Evolutionary conservation across 768 basidiomycete species (phyloP), one percentile per base, ranked within the genome.

Genomic region (Phlebiopsis gigantea): DNA sequence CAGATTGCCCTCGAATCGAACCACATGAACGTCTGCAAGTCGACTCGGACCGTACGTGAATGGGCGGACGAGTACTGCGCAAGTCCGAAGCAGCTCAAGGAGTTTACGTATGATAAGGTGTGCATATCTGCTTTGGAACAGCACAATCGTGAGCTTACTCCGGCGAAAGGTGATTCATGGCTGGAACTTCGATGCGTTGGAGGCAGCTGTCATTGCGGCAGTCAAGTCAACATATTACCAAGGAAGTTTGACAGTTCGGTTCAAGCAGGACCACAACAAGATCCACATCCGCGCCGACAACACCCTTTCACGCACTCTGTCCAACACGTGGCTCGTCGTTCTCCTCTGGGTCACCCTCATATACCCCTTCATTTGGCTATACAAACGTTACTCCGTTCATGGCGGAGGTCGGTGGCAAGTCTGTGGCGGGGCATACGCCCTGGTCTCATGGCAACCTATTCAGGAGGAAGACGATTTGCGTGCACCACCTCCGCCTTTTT

Each of bases 21-120:
- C 29, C 58, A 59, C 31, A 65, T 63, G 30, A 5, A 61, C 57
- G 61, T 71, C 29, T 56, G 85, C 44, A 75, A 72, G 55, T 85
- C 84, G 2, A 82, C 82, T 15, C 81, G 79, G 71, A 78, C 84
- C 0, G 66, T 91, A 43, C 74, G 87, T 29, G 77, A 86, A 57
- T 93, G 91, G 91, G 89, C 89, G 7, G 88, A 92, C 61, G 84
- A 87, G 55, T 93, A 90, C 63, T 91, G 89, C 57, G 76, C 79
- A 24, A 87, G 85, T 63, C 73, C 68, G 7, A 91, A 86, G 63
- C 68, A 77, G 15, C 72, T 93, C 59, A 93, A 92, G 67, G 90
- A 92, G 69, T 90, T 93, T 65, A 76, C 79, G 5, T 88, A 90
- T 59, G 72, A 77, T 22, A 90, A 90, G 74, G 85, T 85, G 57